Evolutionary conservation across 306 rosid genomes (phyloP).

Genomic region (Gastrolobium villosum): DNA sequence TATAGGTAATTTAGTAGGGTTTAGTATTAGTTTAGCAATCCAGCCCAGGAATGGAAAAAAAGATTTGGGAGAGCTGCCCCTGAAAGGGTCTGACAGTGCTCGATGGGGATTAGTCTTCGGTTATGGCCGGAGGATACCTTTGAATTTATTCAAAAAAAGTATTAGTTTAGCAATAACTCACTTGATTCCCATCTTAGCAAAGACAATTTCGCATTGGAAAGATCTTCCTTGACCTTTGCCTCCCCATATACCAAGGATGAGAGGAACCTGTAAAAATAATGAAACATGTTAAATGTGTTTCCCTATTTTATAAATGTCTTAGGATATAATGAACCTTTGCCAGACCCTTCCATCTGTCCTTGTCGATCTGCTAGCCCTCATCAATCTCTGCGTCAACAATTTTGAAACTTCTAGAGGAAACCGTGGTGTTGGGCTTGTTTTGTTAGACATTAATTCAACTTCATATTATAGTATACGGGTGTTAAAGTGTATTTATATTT

Average conservation of each 20-base stretch:
- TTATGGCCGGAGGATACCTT: too few relatives aligned
- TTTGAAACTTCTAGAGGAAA: slow-evolving; percentile 66
- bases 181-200: slow-evolving; percentile 99
- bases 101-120: too few relatives aligned
- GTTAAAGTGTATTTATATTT: too few relatives aligned
- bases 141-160: too few relatives aligned
- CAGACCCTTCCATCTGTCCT: slow-evolving; percentile 80
- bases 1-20: not conserved
- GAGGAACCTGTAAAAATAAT: slow-evolving; percentile 71
- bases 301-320: not conserved
- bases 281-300: slow-evolving; percentile 1
- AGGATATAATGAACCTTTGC: slow-evolving; percentile 70
- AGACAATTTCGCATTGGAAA: slow-evolving; percentile 96
- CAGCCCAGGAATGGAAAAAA: too few relatives aligned
- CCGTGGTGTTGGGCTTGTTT: slow-evolving; percentile 54
- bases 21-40: slow-evolving; percentile 1
- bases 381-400: slow-evolving; percentile 67
- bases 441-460: too few relatives aligned
- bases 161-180: slow-evolving; percentile 54
- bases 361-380: slow-evolving; percentile 60
- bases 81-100: too few relatives aligned
- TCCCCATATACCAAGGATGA: slow-evolving; percentile 98
- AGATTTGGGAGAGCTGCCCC: too few relatives aligned
- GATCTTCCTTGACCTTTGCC: slow-evolving; percentile 99
- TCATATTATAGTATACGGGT: too few relatives aligned